phyloP scores from a whole-genome alignment of 2,329 filamentous ascomycete species.

The Aphanoascus verrucosus region DNA sequence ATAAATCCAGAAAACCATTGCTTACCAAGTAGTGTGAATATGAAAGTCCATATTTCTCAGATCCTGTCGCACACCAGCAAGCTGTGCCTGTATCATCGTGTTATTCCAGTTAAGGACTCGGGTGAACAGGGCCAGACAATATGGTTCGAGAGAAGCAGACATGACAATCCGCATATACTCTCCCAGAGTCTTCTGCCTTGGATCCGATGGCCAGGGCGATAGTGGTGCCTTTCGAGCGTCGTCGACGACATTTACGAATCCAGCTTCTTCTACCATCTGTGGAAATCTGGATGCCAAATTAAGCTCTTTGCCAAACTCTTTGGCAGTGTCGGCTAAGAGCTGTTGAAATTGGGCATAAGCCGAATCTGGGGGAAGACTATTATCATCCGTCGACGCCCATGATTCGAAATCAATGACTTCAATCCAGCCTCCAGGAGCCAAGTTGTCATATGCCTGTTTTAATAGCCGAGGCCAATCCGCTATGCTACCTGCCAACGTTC shows the following conservation, averaged over 20 bases:
- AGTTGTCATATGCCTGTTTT: slow-evolving; percentile 20
- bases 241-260: slow-evolving; percentile 42
- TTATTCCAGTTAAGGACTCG: slow-evolving; percentile 20
- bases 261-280: slow-evolving; percentile 38
- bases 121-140: slow-evolving; percentile 20
- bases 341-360: slow-evolving; percentile 18
- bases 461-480: slow-evolving; percentile 22
- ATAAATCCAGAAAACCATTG: not conserved
- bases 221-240: slow-evolving; percentile 24
- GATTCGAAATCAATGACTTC: slow-evolving; percentile 24
- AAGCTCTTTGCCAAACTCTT: slow-evolving; percentile 20
- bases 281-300: slow-evolving; percentile 26
- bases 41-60: slow-evolving; percentile 14
- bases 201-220: slow-evolving; percentile 24
- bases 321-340: slow-evolving; percentile 18
- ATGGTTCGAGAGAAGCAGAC: slow-evolving; percentile 21
- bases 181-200: slow-evolving; percentile 14
- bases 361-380: slow-evolving; percentile 19
- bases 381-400: slow-evolving; percentile 23
- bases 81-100: slow-evolving; percentile 13
- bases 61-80: slow-evolving; percentile 13
- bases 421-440: slow-evolving; percentile 24
- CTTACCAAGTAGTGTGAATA: slow-evolving; percentile 11
- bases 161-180: slow-evolving; percentile 18
- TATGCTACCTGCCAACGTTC: slow-evolving; percentile 30